Evolutionary conservation across 2,329 filamentous ascomycete genomes (phyloP), one percentile per base, ranked within the genome.

Genomic region (Tolypocladium sp.): DNA sequence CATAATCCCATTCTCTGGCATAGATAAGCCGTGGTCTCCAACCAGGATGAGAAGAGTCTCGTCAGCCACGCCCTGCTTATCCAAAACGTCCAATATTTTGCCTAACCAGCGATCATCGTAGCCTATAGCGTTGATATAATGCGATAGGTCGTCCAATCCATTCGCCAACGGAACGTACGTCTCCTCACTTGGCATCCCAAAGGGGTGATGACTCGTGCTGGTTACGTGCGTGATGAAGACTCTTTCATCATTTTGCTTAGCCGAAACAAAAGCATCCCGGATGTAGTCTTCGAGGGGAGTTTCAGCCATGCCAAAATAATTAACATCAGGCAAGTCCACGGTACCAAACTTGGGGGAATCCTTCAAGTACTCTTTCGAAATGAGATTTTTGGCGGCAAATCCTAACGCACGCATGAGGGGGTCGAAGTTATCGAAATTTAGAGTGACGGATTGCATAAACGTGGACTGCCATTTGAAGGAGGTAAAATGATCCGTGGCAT

Each of bases 171-270:
- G n/a, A n/a, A n/a, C n/a, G n/a, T n/a, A n/a, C n/a, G n/a, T n/a
- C n/a, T n/a, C n/a, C n/a, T n/a, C n/a, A n/a, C n/a, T n/a, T n/a
- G n/a, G n/a, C n/a, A n/a, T n/a, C n/a, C n/a, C n/a, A n/a, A 71
- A 74, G n/a, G 68, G 67, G 46, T 73, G 71, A 57, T 74, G 71
- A 3, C 66, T 69, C 1, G 71, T 73, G 58, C 71, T 73, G 2
- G 72, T 74, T 2, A 74, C 57, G 59, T 74, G 72, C 1, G 70
- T 69, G 1, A 74, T 58, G 37, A 73, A 74, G 0, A 73, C 63
- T 10, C 71, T 64, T 42, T 72, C 65, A 13, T 73, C 65, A 0
- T 67, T 68, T n/a, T 66, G 62, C 22, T 63, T 67, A 4, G 71
- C 70, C 2, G 63, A 63, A 2, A 60, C 58, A 33, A 73, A 72